Conservation (phyloP, 352 stramenopile species). For the Pythium dissimile region DNA sequence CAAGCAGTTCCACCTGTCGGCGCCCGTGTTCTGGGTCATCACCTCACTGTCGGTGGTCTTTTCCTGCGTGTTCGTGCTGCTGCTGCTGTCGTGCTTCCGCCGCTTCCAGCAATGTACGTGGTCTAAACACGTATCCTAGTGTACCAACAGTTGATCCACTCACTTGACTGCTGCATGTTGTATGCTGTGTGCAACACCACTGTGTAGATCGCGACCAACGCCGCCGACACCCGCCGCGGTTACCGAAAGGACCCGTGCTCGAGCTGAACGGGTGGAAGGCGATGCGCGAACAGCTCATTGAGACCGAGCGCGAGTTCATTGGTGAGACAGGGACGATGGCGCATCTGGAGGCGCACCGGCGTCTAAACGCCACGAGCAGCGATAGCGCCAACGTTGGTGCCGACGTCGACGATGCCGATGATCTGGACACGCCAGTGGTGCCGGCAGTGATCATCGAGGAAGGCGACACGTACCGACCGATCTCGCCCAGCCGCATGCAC, state of each 20-base stretch:
- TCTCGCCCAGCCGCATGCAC: constrained; percentile 40
- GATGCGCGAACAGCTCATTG: constrained; percentile 47
- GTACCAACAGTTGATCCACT: neutral
- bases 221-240: constrained; percentile 19
- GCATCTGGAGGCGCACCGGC: constrained; percentile 2
- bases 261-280: constrained; percentile 55
- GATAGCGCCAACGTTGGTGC: neutral
- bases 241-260: constrained; percentile 27
- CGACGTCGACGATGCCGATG: too few relatives aligned
- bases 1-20: constrained; percentile 1
- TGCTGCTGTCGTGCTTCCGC: constrained; percentile 9
- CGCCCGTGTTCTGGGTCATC: constrained; percentile 9
- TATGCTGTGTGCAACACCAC: neutral
- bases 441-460: constrained; percentile 32
- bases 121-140: neutral
- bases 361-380: constrained; percentile 9
- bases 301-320: constrained; percentile 38
- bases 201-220: constrained; percentile 11
- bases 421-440: constrained; percentile 2
- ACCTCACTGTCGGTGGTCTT: constrained; percentile 12
- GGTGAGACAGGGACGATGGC: constrained; percentile 15
- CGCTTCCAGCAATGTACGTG: constrained; percentile 13
- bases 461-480: constrained; percentile 38
- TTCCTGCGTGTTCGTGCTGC: constrained; percentile 10
- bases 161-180: neutral